Base-by-base conservation (phyloP, 768 basidiomycete species). In the Kwoniella pini region DNA sequence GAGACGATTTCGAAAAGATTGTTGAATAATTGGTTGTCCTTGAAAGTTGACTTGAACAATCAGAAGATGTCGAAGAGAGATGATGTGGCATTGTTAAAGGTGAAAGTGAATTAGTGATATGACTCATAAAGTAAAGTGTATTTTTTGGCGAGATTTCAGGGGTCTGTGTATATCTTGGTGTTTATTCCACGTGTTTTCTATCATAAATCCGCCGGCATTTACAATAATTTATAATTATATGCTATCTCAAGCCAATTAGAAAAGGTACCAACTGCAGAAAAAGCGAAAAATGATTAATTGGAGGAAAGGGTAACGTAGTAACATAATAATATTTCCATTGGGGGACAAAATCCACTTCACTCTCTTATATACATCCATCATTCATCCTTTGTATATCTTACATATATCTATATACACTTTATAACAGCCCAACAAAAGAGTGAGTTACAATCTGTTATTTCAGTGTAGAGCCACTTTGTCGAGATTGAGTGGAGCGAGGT, bases 301-400 rank as follows among this genome's bases (percentile, higher is more conserved):
- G 33, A 36, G 7, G 33, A 36, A 15, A 7, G 33, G 7, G 33
- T 36, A 36, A 36, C 15, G 33, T n/a, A n/a, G n/a, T n/a, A n/a
- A n/a, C n/a, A n/a, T n/a, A n/a, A n/a, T n/a, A n/a, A n/a, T n/a
- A 45, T 7, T 7, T 43, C 10, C 38, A n/a, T n/a, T n/a, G n/a
- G n/a, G n/a, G n/a, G n/a, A n/a, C n/a, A n/a, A n/a, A n/a, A n/a
- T n/a, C n/a, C n/a, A n/a, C n/a, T n/a, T n/a, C n/a, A n/a, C n/a
- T n/a, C n/a, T n/a, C n/a, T 11, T 48, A 48, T 30, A 48, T 31
- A 50, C 49, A 30, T 50, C n/a, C 40, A 42, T 42, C 40, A 7
- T 42, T 42, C n/a, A 19, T 42, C 7, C 19, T 6, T 42, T 19
- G 11, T 42, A 13, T 19, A 42, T 13, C 40, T 19, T 42, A 13